Conservation (phyloP, 2,329 filamentous ascomycete species). For the Ceratocystis cacaofunesta region DNA sequence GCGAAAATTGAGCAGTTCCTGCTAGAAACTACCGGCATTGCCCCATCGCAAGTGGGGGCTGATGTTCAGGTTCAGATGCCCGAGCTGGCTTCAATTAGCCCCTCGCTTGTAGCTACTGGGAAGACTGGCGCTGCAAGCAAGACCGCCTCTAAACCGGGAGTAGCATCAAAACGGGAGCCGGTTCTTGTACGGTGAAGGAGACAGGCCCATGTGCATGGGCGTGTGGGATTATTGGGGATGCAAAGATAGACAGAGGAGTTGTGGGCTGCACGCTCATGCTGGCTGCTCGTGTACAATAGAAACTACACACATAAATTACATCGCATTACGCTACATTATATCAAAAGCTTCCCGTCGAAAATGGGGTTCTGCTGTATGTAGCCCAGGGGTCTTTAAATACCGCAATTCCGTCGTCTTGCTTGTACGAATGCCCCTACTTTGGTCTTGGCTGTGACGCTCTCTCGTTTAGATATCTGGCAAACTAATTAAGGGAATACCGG, state of each 20-base stretch:
- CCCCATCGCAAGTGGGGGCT: constrained; percentile 11
- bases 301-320: not conserved
- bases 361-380: not conserved
- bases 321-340: not conserved
- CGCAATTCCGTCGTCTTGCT: not conserved
- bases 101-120: not conserved
- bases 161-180: not conserved
- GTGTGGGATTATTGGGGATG: not conserved
- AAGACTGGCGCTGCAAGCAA: not conserved
- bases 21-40: constrained; percentile 11
- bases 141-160: not conserved
- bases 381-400: not conserved
- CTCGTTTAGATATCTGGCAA: no score
- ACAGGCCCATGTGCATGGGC: not conserved
- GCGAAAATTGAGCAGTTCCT: constrained; percentile 29
- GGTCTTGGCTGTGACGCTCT: no score
- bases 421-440: no score
- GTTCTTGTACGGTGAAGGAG: constrained; percentile 3
- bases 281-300: not conserved
- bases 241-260: not conserved
- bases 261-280: not conserved
- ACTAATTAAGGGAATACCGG: no score
- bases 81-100: constrained; percentile 2
- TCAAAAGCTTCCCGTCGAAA: not conserved
- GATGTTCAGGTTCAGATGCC: constrained; percentile 8